These are phyloP conservation scores for Tolypocladium pustulatum DNA, from an alignment of 2,329 filamentous ascomycete genomes.

Conservation along the genomic window DNA sequence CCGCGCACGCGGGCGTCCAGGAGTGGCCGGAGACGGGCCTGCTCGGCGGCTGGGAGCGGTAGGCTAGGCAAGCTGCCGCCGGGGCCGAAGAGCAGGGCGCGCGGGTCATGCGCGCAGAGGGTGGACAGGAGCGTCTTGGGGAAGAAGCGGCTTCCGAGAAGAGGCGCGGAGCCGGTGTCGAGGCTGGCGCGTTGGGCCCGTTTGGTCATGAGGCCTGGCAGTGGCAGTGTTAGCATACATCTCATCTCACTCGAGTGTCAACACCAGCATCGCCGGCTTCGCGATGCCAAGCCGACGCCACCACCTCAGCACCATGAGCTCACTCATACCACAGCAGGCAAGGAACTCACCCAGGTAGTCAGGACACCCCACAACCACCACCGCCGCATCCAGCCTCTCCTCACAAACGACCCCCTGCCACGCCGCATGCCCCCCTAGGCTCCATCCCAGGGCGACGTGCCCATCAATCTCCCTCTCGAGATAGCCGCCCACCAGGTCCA, in stretches of 20 bases:
- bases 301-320: neutral
- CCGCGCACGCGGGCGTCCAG: conserved; percentile 41
- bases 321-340: neutral
- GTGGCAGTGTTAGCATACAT: neutral
- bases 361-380: conserved; percentile 79
- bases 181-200: conserved; percentile 59
- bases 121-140: conserved; percentile 55
- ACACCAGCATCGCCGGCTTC: neutral
- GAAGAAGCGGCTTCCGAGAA: conserved; percentile 71
- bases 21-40: conserved; percentile 31
- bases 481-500: conserved; percentile 70
- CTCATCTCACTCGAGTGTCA: neutral
- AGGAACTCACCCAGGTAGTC: conserved; percentile 58
- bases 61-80: conserved; percentile 19
- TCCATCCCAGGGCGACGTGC: conserved; percentile 72
- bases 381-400: conserved; percentile 63
- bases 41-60: conserved; percentile 23
- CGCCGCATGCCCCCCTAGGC: conserved; percentile 75
- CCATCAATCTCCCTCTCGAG: conserved; percentile 42
- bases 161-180: conserved; percentile 45
- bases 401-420: conserved; percentile 80
- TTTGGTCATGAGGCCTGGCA: conserved; percentile 56
- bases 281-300: neutral
- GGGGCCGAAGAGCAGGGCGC: conserved; percentile 58
- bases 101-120: conserved; percentile 61